phyloP scores from a whole-genome alignment of 768 basidiomycete genomes.

The Trametes meyenii region DNA sequence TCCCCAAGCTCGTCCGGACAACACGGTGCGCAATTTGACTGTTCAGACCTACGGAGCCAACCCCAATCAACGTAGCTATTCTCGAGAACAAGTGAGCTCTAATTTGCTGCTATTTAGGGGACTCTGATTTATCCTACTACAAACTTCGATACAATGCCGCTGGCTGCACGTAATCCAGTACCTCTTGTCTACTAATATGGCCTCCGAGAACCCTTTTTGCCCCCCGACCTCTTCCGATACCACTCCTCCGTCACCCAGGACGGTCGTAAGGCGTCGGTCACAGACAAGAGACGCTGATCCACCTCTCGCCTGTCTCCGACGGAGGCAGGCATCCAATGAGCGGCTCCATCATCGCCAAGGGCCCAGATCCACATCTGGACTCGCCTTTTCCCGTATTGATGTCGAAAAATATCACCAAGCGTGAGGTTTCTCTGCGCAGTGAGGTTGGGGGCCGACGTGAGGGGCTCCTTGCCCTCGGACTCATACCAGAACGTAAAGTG shows the following conservation, averaged over 20 bases:
- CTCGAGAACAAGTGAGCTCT: too few species aligned
- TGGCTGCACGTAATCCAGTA: too few species aligned
- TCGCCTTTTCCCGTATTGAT: not conserved
- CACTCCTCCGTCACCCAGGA: not conserved
- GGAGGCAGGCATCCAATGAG: not conserved
- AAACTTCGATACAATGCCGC: too few species aligned
- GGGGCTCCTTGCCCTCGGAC: not conserved
- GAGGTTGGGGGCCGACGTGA: not conserved
- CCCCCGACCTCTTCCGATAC: not conserved
- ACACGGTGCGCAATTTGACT: too few species aligned
- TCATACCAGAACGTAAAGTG: not conserved
- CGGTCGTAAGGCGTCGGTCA: not conserved
- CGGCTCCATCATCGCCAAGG: not conserved
- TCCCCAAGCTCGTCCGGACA: too few species aligned
- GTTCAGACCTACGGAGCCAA: too few species aligned
- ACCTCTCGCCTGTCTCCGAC: not conserved
- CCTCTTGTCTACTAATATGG: too few species aligned
- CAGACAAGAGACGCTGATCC: not conserved
- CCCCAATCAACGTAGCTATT: too few species aligned
- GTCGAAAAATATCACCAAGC: not conserved
- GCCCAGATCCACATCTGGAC: constrained; percentile 1
- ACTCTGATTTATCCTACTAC: too few species aligned
- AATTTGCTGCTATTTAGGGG: too few species aligned
- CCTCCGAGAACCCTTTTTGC: not conserved
- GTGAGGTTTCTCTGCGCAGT: not conserved